Conservation (phyloP, 2,329 filamentous ascomycete genomes). For the Penicillium corylophilum region DNA sequence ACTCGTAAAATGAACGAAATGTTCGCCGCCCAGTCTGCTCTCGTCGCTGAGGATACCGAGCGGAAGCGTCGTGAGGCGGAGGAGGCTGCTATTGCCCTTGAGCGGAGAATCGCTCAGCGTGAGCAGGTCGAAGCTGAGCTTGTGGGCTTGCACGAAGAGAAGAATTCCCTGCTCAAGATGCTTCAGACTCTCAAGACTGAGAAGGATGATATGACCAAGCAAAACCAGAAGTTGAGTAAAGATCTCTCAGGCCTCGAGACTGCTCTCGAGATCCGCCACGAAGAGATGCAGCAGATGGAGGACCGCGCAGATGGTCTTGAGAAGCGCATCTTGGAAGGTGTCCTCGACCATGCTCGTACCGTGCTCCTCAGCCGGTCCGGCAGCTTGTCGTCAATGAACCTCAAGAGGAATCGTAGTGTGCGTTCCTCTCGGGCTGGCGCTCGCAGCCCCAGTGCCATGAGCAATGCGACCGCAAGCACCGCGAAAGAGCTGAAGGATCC, state of each 20-base stretch:
- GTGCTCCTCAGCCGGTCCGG: constrained; percentile 76
- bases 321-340: constrained; percentile 87
- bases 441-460: constrained; percentile 35
- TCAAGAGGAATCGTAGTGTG: constrained; percentile 49
- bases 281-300: constrained; percentile 91
- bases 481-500: constrained; percentile 36
- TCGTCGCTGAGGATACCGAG: constrained; percentile 73
- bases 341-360: constrained; percentile 87
- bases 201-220: constrained; percentile 68
- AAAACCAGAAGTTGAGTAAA: constrained; percentile 76
- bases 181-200: constrained; percentile 50
- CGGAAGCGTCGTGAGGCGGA: constrained; percentile 75
- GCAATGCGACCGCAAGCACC: constrained; percentile 28
- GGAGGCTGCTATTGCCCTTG: constrained; percentile 76
- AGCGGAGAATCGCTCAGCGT: constrained; percentile 68
- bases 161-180: constrained; percentile 60
- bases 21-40: constrained; percentile 32
- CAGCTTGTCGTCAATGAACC: constrained; percentile 50
- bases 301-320: constrained; percentile 83
- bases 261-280: constrained; percentile 80
- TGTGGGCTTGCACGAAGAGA: constrained; percentile 55
- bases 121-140: constrained; percentile 59
- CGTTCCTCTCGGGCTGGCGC: constrained; percentile 38
- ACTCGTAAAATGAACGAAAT: constrained; percentile 83
- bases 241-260: constrained; percentile 91